Evolutionary conservation across 306 rosid species (phyloP).

Genomic region (Casuarina equisetifolia): DNA sequence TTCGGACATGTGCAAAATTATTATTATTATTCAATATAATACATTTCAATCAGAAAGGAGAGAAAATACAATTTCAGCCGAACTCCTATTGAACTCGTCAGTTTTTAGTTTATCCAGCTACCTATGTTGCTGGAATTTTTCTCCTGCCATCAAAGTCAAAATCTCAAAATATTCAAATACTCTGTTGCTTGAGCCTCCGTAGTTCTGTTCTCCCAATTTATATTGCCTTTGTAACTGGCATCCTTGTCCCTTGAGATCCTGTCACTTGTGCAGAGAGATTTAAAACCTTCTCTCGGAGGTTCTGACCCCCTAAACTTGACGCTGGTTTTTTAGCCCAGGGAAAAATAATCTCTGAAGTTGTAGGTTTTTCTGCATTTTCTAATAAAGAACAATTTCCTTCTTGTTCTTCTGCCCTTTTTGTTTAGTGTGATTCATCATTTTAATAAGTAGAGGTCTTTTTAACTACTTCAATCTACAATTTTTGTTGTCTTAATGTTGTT

Average conservation of each 20-base stretch:
- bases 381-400: background rate
- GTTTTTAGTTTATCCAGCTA: background rate
- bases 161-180: background rate
- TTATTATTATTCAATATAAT: no score
- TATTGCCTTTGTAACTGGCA: background rate
- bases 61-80: background rate
- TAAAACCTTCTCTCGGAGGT: constrained; percentile 1
- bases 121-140: background rate
- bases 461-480: background rate
- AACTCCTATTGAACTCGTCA: background rate
- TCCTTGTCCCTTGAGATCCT: background rate
- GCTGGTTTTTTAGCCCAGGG: background rate
- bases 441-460: background rate
- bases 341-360: background rate
- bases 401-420: background rate
- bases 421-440: background rate
- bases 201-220: background rate
- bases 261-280: background rate
- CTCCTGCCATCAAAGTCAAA: background rate
- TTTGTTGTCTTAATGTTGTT: background rate
- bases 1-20: no score
- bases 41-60: background rate
- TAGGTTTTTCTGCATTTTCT: background rate
- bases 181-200: background rate
- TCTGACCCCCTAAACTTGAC: background rate